A percentile compares a stretch with the other conserved stretches of the same genome.
Conservation (phyloP, 345 rosid species). For the Camelina laxa region DNA sequence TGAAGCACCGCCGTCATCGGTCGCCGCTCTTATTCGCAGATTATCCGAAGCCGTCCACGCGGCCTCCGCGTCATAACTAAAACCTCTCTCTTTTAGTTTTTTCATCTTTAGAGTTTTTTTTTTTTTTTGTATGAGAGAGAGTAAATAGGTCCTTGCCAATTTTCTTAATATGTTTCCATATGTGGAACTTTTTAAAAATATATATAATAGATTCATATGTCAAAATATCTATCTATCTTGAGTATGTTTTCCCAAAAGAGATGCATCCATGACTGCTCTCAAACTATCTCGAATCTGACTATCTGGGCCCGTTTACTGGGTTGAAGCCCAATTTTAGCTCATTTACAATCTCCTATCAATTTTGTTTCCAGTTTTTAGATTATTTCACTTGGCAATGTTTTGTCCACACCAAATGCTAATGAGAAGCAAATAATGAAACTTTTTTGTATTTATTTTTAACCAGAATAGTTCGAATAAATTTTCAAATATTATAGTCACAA, state of each 20-base stretch:
- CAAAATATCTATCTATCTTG: constrained; percentile 16
- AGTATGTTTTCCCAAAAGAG: constrained; percentile 11
- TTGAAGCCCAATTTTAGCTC: background rate
- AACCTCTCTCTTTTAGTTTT: constrained; percentile 24
- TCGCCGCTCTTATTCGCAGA: constrained; percentile 37
- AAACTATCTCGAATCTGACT: background rate
- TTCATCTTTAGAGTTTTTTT: background rate
- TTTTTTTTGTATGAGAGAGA: constrained; percentile 23
- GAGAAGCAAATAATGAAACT: background rate
- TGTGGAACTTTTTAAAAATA: constrained; percentile 18
- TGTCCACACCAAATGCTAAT: background rate
- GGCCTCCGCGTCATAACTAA: constrained; percentile 50
- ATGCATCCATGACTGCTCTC: background rate
- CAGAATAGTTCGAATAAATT: background rate
- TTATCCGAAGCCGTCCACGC: constrained; percentile 48
- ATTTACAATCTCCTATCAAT: background rate
- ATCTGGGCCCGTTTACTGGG: background rate
- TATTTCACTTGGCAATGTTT: background rate
- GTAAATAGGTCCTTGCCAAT: constrained; percentile 24
- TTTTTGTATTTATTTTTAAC: background rate
- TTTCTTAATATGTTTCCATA: constrained; percentile 32
- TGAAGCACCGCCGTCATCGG: constrained; percentile 21
- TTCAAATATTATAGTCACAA: too few relatives aligned
- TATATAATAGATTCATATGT: constrained; percentile 37
- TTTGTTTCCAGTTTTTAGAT: background rate